Evolutionary conservation across 257 asterid genomes (phyloP).

Genomic region (Paulownia fortunei): DNA sequence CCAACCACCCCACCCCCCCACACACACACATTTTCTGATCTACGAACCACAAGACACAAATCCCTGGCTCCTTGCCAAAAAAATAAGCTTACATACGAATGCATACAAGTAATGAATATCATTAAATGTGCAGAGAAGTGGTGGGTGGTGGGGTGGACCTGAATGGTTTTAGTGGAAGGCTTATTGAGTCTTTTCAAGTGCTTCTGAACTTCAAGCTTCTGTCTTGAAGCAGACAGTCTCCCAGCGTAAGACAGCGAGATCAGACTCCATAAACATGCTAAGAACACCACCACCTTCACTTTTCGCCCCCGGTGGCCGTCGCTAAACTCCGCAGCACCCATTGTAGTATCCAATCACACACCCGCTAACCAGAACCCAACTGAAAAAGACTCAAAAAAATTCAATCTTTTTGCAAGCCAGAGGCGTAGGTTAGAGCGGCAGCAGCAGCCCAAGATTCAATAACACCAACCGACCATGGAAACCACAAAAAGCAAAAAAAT

Average conservation of each 20-base stretch:
- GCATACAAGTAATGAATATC: neutral
- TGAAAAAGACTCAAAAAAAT: constrained; percentile 22
- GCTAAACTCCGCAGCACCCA: constrained; percentile 46
- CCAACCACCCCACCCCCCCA: neutral
- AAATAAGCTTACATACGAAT: neutral
- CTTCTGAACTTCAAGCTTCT: constrained; percentile 66
- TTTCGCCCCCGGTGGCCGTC: constrained; percentile 29
- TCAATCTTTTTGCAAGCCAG: constrained; percentile 31
- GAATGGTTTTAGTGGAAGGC: constrained; percentile 62
- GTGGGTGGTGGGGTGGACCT: constrained; percentile 41
- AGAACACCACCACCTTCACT: constrained; percentile 32
- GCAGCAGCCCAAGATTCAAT: constrained; percentile 34
- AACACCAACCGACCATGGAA: constrained; percentile 18
- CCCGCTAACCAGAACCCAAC: constrained; percentile 21
- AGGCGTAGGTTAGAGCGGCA: constrained; percentile 26
- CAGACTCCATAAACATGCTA: constrained; percentile 47
- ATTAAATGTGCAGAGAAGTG: neutral
- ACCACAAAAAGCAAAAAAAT: constrained; percentile 9
- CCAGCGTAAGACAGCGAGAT: constrained; percentile 54
- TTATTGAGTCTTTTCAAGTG: constrained; percentile 80
- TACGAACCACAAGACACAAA: neutral
- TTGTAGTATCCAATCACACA: constrained; percentile 15
- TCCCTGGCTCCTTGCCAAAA: neutral
- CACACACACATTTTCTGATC: neutral
- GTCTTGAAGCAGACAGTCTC: constrained; percentile 53